Conservation (phyloP, 108 stramenopile species). For the Aurantiochytrium sp. region DNA sequence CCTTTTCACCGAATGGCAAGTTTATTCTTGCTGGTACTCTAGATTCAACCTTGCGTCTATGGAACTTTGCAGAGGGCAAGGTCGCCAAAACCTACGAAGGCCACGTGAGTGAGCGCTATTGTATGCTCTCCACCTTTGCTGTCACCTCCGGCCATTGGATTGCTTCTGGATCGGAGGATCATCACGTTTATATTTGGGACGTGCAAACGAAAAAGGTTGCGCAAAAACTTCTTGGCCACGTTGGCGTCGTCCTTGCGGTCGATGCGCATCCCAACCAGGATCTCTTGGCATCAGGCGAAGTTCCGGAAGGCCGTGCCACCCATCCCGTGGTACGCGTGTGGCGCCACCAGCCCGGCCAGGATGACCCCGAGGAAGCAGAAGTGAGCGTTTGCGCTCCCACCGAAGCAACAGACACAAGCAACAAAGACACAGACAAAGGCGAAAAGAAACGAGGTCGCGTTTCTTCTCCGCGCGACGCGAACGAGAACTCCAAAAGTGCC, state of each 20-base stretch:
- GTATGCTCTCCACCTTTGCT: constrained; percentile 61
- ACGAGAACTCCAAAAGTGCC: too few species aligned
- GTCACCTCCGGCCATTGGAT: constrained; percentile 55
- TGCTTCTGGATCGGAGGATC: constrained; percentile 53
- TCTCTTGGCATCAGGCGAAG: not conserved
- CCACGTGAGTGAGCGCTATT: constrained; percentile 63
- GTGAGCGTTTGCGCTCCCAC: not conserved
- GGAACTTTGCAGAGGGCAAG: constrained; percentile 46
- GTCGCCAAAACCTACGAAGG: constrained; percentile 49
- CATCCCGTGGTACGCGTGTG: not conserved
- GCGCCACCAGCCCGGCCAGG: not conserved
- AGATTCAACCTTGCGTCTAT: constrained; percentile 68
- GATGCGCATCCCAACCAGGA: not conserved
- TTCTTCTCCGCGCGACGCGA: too few species aligned
- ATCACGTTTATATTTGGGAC: not conserved
- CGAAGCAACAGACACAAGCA: not conserved
- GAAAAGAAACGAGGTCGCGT: too few species aligned
- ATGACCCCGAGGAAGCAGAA: not conserved
- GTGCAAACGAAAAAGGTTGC: not conserved
- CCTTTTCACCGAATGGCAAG: not conserved
- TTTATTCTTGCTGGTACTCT: constrained; percentile 69
- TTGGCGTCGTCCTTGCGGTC: not conserved
- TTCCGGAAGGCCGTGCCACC: not conserved
- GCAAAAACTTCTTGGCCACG: not conserved
- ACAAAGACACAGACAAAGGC: not conserved